Base-by-base conservation (phyloP, 2,329 filamentous ascomycete species). In the Seiridium cupressi region DNA sequence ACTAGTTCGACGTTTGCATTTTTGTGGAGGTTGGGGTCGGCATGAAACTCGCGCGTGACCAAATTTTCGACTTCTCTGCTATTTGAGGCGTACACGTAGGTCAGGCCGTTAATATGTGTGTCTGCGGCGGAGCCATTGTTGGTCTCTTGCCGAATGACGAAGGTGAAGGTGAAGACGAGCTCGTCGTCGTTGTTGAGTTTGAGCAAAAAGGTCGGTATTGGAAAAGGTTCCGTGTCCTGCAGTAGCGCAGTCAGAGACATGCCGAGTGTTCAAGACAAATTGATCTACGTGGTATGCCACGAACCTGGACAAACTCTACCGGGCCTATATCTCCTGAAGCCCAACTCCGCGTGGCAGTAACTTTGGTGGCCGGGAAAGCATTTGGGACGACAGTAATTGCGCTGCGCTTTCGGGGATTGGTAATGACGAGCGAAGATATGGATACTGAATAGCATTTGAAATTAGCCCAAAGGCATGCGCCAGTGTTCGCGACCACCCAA, bases 21-120 rank as follows among this genome's bases (percentile, higher is more conserved):
- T 73, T 96, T 98, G 79, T 99, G 95, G 59, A 99, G 81, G 71
- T 99, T 99, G 1, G 95, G 95, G 71, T 99, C 93, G 65, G 94
- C 93, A 68, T 98, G 93, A 69, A 99, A 98, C 74, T 99, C 95
- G 68, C 93, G 84, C 13, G 94, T 98, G 53, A 98, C 89, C 51
- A 99, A 80, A 66, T 95, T 97, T 71, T 98, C 95, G 58, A 99
- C 86, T 69, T 99, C 95, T 76, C 86, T 90, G 38, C 87, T 79
- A 57, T 88, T 96, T 0, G 93, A 92, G 47, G 92, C 94, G 74
- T 94, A 94, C 63, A 96, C 90, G 73, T 93, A 98, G 7, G 95
- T 99, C 63, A 99, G 82, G 56, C 94, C 93, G 62, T 89, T 93
- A 69, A 99, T 90, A 59, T 84, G 82, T 2, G 93, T 95, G 69